Percentiles rank a stretch among this genome's conserved stretches.
phyloP scores from a whole-genome alignment of 2,329 filamentous ascomycete species.

The Xylariaceae sp. region DNA sequence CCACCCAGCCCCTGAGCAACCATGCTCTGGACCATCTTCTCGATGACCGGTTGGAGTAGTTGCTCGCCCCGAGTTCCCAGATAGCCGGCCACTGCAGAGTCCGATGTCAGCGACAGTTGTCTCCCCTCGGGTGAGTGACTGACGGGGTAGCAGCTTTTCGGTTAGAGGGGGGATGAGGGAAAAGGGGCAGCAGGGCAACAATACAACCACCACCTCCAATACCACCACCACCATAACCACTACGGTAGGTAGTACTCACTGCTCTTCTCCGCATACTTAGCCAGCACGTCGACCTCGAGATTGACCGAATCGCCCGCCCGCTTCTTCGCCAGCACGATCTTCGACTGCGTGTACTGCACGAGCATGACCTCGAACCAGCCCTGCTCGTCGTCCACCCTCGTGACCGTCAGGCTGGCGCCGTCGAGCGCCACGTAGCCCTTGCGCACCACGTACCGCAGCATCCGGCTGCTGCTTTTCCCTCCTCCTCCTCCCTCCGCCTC shows the following conservation, averaged over 20 bases:
- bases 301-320: constrained; percentile 75
- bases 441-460: constrained; percentile 85
- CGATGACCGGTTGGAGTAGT: constrained; percentile 48
- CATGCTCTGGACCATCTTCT: constrained; percentile 67
- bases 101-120: too few relatives aligned
- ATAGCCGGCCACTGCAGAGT: constrained; percentile 65
- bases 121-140: too few relatives aligned
- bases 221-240: too few relatives aligned
- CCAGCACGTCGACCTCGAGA: constrained; percentile 84
- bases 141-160: too few relatives aligned
- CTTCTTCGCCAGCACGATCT: constrained; percentile 77
- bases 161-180: too few relatives aligned
- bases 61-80: constrained; percentile 51
- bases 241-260: too few relatives aligned
- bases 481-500: background rate
- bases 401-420: constrained; percentile 89
- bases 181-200: too few relatives aligned
- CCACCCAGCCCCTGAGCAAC: constrained; percentile 58
- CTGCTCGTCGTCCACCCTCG: constrained; percentile 68
- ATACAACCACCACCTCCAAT: too few relatives aligned
- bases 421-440: constrained; percentile 95
- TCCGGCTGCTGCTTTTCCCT: constrained; percentile 14
- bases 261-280: constrained; percentile 85
- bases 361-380: constrained; percentile 96
- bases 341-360: constrained; percentile 92